Evolutionary conservation across 768 basidiomycete genomes (phyloP).

Genomic region (Cystofilobasidium capitatum): DNA sequence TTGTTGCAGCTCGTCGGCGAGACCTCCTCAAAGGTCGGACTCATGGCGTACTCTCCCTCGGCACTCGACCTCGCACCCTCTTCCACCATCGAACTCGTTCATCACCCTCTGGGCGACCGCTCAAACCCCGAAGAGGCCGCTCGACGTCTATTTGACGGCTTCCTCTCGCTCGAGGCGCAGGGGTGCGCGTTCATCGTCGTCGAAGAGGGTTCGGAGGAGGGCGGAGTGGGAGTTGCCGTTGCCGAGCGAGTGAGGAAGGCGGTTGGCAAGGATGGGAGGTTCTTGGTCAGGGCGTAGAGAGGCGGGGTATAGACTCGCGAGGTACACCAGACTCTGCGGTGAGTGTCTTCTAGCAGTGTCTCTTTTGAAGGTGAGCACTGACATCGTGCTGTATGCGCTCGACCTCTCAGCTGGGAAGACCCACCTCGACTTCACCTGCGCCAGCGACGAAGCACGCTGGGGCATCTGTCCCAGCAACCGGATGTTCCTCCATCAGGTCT

Average conservation of each 20-base stretch:
- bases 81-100: not conserved
- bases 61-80: conserved; percentile 25
- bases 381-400: no score
- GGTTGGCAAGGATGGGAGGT: conserved; percentile 45
- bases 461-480: no score
- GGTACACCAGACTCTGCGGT: no score
- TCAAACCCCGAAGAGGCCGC: conserved; percentile 54
- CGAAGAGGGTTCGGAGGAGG: conserved; percentile 74
- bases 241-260: conserved; percentile 93
- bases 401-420: no score
- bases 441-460: no score
- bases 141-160: conserved; percentile 72
- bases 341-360: no score
- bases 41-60: conserved; percentile 40
- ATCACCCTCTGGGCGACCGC: conserved; percentile 34
- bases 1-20: not conserved
- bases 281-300: no score
- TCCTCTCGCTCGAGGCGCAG: conserved; percentile 62
- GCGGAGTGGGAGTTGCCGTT: conserved; percentile 79
- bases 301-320: no score
- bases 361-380: no score
- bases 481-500: no score
- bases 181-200: conserved; percentile 70
- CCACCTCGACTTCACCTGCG: no score
- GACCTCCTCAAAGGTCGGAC: conserved; percentile 48